A percentile compares a stretch with the other conserved stretches of the same genome.
Evolutionary conservation across 108 stramenopile genomes (phyloP).

Genomic region (Nitzschia sp.): DNA sequence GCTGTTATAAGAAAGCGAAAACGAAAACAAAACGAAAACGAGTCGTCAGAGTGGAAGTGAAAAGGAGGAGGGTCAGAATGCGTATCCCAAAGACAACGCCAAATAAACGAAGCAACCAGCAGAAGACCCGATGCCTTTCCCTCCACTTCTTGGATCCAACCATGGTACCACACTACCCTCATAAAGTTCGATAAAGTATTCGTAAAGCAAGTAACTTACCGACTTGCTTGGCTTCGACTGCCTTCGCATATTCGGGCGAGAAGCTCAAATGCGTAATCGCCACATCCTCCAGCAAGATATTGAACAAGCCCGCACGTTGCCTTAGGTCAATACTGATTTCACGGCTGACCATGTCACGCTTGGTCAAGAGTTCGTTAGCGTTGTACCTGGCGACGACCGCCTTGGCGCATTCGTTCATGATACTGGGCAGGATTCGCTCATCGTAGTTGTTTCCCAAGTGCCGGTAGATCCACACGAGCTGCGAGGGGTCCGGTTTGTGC

Average conservation of each 20-base stretch:
- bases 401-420: slow-evolving; percentile 99
- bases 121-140: no score
- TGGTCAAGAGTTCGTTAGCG: slow-evolving; percentile 98
- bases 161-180: no score
- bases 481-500: slow-evolving; percentile 87
- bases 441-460: slow-evolving; percentile 96
- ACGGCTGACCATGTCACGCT: slow-evolving; percentile 92
- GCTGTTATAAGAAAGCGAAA: no score
- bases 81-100: neutral
- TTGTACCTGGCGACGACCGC: slow-evolving; percentile 98
- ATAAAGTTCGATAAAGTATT: neutral
- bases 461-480: slow-evolving; percentile 95
- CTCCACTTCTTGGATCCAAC: no score
- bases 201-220: slow-evolving; percentile 38
- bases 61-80: neutral
- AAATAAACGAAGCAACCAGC: neutral
- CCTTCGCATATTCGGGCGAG: slow-evolving; percentile 97
- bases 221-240: slow-evolving; percentile 99
- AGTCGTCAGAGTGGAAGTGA: slow-evolving; percentile 9
- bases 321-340: slow-evolving; percentile 84
- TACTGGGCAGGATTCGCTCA: slow-evolving; percentile 95
- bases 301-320: slow-evolving; percentile 85
- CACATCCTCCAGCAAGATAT: slow-evolving; percentile 94
- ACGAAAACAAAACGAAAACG: no score
- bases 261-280: slow-evolving; percentile 99